Evolutionary conservation across 1,284 basidiomycete species (phyloP), one percentile per base, ranked within the genome.

Genomic region (Naganishia sp.): DNA sequence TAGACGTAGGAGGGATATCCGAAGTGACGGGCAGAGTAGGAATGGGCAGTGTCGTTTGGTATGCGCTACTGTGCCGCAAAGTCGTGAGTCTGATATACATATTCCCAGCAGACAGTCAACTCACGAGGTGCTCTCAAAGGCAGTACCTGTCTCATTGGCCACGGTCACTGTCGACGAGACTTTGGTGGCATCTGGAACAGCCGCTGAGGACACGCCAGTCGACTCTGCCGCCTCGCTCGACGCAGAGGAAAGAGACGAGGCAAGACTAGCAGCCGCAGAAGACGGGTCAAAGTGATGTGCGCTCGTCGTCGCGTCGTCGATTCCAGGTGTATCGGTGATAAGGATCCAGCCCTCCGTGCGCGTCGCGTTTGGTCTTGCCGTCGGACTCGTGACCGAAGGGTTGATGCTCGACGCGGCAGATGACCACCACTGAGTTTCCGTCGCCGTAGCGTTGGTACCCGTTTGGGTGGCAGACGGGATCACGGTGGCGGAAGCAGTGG

Each of bases 401-500:
- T 45, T 5, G 23, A 36, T 36, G 43, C 48, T 61, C 15, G 48
- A 23, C 4, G 59, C 43, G 1, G 11, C 39, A 16, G 61, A 48
- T 21, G 64, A 45, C 31, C 66, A 63, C 11, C 56, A 64, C 13
- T 70, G 53, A 0, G 70, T 54, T 13, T 49, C 28, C 15, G 79
- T 45, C 21, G 48, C 23, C 16, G 61, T 45, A 46, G 46, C 48
- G 25, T 46, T 55, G 6, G 16, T 25, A 11, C 36, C 53, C 23
- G 61, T 60, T 39, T 54, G 39, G 25, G 49, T 21, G 21, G 52
- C 55, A 48, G 65, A 59, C 44, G 55, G 44, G 21, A 55, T 56
- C 64, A 13, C 69, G 70, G 21, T 50, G 36, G 77, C 79, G 61
- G 66, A 65, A 18, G 48, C 46, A 7, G 56, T 55, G 10, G 63